Conservation (phyloP, 495 filamentous ascomycete genomes). For the Xylaria scruposa region DNA sequence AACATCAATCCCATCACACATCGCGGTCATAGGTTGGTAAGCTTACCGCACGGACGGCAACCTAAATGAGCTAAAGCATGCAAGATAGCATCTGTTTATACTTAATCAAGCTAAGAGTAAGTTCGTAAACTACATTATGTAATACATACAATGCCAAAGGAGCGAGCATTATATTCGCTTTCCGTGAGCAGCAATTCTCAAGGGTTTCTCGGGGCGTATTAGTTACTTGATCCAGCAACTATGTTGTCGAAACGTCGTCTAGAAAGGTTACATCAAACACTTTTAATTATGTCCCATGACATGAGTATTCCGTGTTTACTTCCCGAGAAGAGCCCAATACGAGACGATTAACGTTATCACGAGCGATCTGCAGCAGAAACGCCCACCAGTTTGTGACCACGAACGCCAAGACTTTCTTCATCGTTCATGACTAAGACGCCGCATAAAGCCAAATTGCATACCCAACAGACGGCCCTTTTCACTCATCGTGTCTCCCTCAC, state of each 20-base stretch:
- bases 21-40: constrained; percentile 15
- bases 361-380: constrained; percentile 26
- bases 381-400: constrained; percentile 24
- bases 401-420: constrained; percentile 17
- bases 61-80: background rate
- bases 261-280: background rate
- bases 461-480: constrained; percentile 4
- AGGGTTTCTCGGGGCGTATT: background rate
- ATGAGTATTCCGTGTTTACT: constrained; percentile 11
- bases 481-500: background rate
- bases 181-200: background rate
- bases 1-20: background rate
- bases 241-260: background rate
- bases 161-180: constrained; percentile 8
- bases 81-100: constrained; percentile 12
- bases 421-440: constrained; percentile 7
- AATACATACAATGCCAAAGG: constrained; percentile 3
- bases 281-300: constrained; percentile 7
- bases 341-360: constrained; percentile 18
- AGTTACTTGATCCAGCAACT: background rate
- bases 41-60: constrained; percentile 2
- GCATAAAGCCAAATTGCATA: background rate
- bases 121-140: constrained; percentile 4
- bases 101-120: background rate
- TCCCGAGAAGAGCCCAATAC: background rate